phyloP scores from a whole-genome alignment of 768 basidiomycete genomes.

The Chalciporus chontae region DNA sequence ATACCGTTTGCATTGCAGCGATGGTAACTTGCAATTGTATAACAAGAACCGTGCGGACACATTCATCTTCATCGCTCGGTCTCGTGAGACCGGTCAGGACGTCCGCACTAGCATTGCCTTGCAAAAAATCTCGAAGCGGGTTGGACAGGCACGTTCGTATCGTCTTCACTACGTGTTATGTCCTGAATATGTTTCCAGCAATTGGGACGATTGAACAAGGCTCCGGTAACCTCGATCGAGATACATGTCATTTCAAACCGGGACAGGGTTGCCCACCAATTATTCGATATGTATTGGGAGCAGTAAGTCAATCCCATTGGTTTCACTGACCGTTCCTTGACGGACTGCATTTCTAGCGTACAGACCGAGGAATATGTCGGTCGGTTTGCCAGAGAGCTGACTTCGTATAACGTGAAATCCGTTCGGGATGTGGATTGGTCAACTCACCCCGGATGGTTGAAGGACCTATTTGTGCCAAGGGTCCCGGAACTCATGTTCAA shows the following conservation, averaged over 20 bases:
- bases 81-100: slow-evolving; percentile 42
- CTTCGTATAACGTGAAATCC: slow-evolving; percentile 40
- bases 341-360: slow-evolving; percentile 31
- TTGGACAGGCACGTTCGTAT: slow-evolving; percentile 42
- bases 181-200: slow-evolving; percentile 37
- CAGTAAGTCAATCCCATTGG: slow-evolving; percentile 41
- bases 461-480: slow-evolving; percentile 30
- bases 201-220: slow-evolving; percentile 53
- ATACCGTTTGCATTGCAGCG: slow-evolving; percentile 54
- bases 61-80: slow-evolving; percentile 54
- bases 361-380: slow-evolving; percentile 45
- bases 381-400: slow-evolving; percentile 43
- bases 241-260: slow-evolving; percentile 69
- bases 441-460: slow-evolving; percentile 30
- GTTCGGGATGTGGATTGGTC: slow-evolving; percentile 41
- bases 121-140: slow-evolving; percentile 53
- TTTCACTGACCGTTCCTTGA: neutral
- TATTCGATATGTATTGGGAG: slow-evolving; percentile 66
- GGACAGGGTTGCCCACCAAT: slow-evolving; percentile 60
- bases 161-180: neutral
- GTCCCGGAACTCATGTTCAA: slow-evolving; percentile 16
- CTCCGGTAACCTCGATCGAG: slow-evolving; percentile 51
- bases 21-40: slow-evolving; percentile 57
- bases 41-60: slow-evolving; percentile 50
- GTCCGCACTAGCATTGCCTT: slow-evolving; percentile 59